phyloP scores from a whole-genome alignment of 139 green algal species.

The Microglena sp. region DNA sequence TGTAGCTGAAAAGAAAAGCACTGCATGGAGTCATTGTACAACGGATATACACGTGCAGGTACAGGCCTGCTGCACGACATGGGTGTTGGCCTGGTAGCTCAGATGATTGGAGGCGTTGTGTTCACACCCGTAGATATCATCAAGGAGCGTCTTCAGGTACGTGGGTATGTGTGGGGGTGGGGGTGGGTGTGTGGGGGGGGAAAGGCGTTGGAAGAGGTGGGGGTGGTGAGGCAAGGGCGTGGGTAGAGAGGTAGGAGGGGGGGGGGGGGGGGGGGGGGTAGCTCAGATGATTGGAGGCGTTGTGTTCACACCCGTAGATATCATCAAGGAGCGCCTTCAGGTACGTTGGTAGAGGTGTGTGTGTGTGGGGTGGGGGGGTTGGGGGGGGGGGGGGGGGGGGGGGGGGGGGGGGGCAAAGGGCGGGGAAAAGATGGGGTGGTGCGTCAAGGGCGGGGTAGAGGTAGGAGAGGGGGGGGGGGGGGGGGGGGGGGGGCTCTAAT shows the following conservation, averaged over 20 bases:
- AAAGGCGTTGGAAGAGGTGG: too few species aligned
- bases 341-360: too few species aligned
- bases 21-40: too few species aligned
- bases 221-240: too few species aligned
- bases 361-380: too few species aligned
- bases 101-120: conserved; percentile 63
- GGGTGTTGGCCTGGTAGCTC: conserved; percentile 46
- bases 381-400: too few species aligned
- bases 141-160: conserved; percentile 78
- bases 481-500: neutral
- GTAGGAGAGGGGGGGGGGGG: too few species aligned
- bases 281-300: conserved; percentile 67
- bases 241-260: too few species aligned
- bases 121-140: conserved; percentile 87
- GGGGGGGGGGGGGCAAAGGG: neutral
- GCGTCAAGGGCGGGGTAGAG: neutral
- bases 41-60: too few species aligned
- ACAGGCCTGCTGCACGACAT: conserved; percentile 49
- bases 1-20: too few species aligned
- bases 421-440: neutral
- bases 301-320: conserved; percentile 82
- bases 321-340: conserved; percentile 86
- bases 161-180: too few species aligned
- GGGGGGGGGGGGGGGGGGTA: conserved; percentile 22
- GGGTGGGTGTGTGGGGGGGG: too few species aligned